phyloP scores from a whole-genome alignment of 257 asterid species.

The Forsythia suspensa region DNA sequence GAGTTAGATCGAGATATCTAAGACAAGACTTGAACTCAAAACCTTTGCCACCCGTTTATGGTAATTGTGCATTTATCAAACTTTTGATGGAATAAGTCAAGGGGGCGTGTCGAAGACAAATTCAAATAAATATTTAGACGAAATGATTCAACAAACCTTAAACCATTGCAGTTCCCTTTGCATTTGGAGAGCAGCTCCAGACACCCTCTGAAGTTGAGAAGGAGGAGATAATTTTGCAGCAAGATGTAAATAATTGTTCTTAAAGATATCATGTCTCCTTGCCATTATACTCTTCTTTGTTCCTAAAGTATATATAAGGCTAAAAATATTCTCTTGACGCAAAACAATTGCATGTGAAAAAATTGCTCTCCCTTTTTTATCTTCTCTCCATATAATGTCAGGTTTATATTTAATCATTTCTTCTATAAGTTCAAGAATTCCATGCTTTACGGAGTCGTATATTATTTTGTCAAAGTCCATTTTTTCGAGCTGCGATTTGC shows the following conservation, averaged over 20 bases:
- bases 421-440: constrained; percentile 20
- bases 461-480: constrained; percentile 41
- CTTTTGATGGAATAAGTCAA: too few relatives aligned
- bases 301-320: constrained; percentile 25
- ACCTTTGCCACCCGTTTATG: neutral
- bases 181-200: constrained; percentile 39
- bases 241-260: constrained; percentile 30
- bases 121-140: neutral
- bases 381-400: constrained; percentile 31
- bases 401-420: constrained; percentile 25
- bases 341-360: constrained; percentile 30
- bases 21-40: too few relatives aligned
- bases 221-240: constrained; percentile 37
- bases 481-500: constrained; percentile 21
- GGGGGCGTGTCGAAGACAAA: neutral
- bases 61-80: neutral
- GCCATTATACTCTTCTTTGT: constrained; percentile 27
- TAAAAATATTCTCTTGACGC: constrained; percentile 34
- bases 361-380: constrained; percentile 27
- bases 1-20: too few relatives aligned
- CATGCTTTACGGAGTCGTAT: constrained; percentile 37
- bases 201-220: constrained; percentile 21
- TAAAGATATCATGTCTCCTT: constrained; percentile 26
- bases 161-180: constrained; percentile 39
- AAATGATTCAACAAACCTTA: constrained; percentile 1